Percentiles rank a stretch among this genome's conserved stretches.
These are phyloP conservation scores for Gracilaria gracilis DNA, from an alignment of 23 red algal genomes.

Conservation along the genomic window DNA sequence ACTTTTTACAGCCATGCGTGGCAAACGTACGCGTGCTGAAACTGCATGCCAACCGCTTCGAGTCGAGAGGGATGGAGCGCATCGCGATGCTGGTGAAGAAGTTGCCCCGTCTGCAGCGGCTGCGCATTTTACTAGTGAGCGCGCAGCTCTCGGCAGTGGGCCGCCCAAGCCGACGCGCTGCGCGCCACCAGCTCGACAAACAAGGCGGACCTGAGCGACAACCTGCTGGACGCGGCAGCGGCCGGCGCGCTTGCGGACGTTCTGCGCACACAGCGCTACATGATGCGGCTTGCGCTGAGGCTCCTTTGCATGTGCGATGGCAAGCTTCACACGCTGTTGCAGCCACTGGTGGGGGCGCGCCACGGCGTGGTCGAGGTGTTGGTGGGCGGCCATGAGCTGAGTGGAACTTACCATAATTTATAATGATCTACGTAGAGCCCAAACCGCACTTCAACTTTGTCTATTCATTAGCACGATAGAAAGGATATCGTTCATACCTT, in stretches of 20 bases:
- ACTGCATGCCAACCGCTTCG: slow-evolving; percentile 79
- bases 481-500: too few relatives aligned
- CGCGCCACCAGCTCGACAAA: background rate
- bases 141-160: slow-evolving; percentile 20
- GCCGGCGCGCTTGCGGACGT: slow-evolving; percentile 54
- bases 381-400: slow-evolving; percentile 80
- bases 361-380: slow-evolving; percentile 59
- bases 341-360: slow-evolving; percentile 1
- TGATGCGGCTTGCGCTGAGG: slow-evolving; percentile 63
- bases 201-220: slow-evolving; percentile 83
- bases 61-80: slow-evolving; percentile 57
- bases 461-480: too few relatives aligned
- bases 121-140: slow-evolving; percentile 65
- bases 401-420: too few relatives aligned
- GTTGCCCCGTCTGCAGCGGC: slow-evolving; percentile 55
- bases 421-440: too few relatives aligned
- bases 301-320: slow-evolving; percentile 67
- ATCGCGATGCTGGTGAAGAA: slow-evolving; percentile 70
- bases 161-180: slow-evolving; percentile 49
- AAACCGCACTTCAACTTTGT: too few relatives aligned
- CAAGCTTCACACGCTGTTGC: slow-evolving; percentile 18
- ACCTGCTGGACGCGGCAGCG: slow-evolving; percentile 53
- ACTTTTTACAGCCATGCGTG: slow-evolving; percentile 48
- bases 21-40: slow-evolving; percentile 30
- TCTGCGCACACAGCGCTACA: slow-evolving; percentile 22